Base-by-base conservation (phyloP, 1,139 yeast species). In the Pichia sp. region DNA sequence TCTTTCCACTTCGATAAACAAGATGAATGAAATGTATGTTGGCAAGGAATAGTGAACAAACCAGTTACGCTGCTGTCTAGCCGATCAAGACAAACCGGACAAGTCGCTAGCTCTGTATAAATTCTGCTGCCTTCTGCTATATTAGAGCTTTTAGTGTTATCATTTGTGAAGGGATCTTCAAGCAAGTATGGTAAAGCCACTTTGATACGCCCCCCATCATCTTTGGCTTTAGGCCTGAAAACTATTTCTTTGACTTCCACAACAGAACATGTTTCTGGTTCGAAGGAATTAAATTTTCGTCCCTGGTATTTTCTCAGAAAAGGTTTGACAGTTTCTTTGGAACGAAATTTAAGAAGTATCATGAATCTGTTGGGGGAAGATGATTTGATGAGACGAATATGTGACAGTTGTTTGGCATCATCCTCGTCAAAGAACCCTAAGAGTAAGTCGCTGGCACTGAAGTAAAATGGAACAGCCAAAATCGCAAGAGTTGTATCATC, bases 1-100 rank as follows among this genome's bases (percentile, higher is more conserved):
- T 89, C 96, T 52, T 81, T 80, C 97, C 97, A 91, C 68, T 85
- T 87, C 37, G 89, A 82, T 49, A 91, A 73, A 66, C 97, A 91
- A 60, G 80, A 87, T 61, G 96, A 90, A 66, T 91, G 97, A 68
- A 89, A 91, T 0, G 96, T 89, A 65, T 91, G 97, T 65, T 88
- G 96, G 58, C 97, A 91, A 0, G 95, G 89, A 47, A 88, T 90
- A 0, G 97, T 91, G 12, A 90, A 71, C 16, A 91, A 70, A 0
- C 98, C 98, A 0, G 96, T 84, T 5, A 86, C 74, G 23, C 79
- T 79, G 2, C 93, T 76, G 66, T 91, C 98, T 86, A 91, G 84
- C 57, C 96, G 73, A 62, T 91, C 98, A 23, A 91, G 72, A 64
- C 98, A 91, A 0, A 91, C 97, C 0, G 97, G 96, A 63, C 98